Evolutionary conservation across 1,139 yeast genomes (phyloP).

Genomic region (Cylindricascospora bacillispora): DNA sequence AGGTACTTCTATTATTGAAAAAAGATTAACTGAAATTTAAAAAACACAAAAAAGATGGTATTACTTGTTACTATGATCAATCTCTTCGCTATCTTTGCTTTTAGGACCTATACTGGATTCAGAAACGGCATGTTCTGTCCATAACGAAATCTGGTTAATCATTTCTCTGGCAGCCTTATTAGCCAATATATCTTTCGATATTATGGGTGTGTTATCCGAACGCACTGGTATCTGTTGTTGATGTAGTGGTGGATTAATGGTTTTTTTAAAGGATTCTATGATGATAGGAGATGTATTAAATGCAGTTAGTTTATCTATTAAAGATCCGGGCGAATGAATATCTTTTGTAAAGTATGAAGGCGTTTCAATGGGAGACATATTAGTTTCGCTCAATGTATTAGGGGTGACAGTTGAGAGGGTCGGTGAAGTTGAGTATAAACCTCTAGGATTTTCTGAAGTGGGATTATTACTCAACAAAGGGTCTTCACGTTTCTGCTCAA

Average conservation of each 20-base stretch:
- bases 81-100: too few species aligned
- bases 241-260: not conserved
- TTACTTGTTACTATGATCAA: too few species aligned
- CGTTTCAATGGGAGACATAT: too few species aligned
- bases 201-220: not conserved
- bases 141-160: conserved; percentile 48
- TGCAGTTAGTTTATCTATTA: too few species aligned
- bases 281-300: not conserved
- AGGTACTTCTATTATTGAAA: too few species aligned
- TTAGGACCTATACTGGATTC: too few species aligned
- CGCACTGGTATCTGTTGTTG: too few species aligned
- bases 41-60: too few species aligned
- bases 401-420: not conserved
- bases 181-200: conserved; percentile 21
- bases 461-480: not conserved
- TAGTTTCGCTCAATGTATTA: too few species aligned
- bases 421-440: not conserved
- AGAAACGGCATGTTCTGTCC: conserved; percentile 33
- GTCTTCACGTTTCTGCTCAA: not conserved
- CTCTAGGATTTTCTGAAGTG: not conserved
- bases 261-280: not conserved
- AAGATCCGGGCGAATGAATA: too few species aligned
- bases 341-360: too few species aligned
- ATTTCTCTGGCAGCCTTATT: conserved; percentile 43
- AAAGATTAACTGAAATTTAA: too few species aligned